Conservation (phyloP, 1,139 yeast species). For the Lodderomyces jiufengensis region DNA sequence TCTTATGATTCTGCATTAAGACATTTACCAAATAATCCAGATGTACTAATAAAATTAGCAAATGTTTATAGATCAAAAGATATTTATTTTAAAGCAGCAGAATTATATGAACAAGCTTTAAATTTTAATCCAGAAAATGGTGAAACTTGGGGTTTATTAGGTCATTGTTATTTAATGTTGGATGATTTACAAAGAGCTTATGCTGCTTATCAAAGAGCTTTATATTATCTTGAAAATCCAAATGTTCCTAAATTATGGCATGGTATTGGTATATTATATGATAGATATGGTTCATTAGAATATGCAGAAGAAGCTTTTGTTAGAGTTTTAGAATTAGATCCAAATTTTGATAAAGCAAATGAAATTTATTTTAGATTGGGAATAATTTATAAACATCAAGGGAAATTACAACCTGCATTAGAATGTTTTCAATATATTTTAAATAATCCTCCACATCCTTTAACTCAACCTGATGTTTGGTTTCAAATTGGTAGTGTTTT, state of each 20-base stretch:
- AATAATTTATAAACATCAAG: conserved; percentile 94
- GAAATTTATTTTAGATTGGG: conserved; percentile 96
- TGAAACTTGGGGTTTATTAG: conserved; percentile 95
- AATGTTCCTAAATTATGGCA: conserved; percentile 98
- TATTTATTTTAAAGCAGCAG: conserved; percentile 90
- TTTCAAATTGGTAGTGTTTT: conserved; percentile 95
- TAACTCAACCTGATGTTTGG: conserved; percentile 97
- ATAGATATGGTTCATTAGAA: conserved; percentile 91
- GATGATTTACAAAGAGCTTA: conserved; percentile 95
- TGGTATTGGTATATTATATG: conserved; percentile 94
- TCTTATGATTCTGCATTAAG: conserved; percentile 90
- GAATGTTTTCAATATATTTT: conserved; percentile 93
- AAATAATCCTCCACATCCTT: conserved; percentile 88
- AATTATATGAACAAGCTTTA: conserved; percentile 82
- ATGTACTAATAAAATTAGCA: conserved; percentile 81
- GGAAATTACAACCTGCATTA: conserved; percentile 77
- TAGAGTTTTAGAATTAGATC: conserved; percentile 91
- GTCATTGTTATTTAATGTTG: conserved; percentile 95
- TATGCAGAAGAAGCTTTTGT: conserved; percentile 98
- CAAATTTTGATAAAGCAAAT: conserved; percentile 91
- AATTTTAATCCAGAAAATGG: conserved; percentile 84
- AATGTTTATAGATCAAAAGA: conserved; percentile 86
- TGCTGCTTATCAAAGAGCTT: conserved; percentile 93
- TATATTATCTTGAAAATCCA: conserved; percentile 86
- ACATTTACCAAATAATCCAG: conserved; percentile 81